These are phyloP conservation scores for Fusarium miscanthi DNA, from an alignment of 2,329 filamentous ascomycete genomes.

Conservation along the genomic window DNA sequence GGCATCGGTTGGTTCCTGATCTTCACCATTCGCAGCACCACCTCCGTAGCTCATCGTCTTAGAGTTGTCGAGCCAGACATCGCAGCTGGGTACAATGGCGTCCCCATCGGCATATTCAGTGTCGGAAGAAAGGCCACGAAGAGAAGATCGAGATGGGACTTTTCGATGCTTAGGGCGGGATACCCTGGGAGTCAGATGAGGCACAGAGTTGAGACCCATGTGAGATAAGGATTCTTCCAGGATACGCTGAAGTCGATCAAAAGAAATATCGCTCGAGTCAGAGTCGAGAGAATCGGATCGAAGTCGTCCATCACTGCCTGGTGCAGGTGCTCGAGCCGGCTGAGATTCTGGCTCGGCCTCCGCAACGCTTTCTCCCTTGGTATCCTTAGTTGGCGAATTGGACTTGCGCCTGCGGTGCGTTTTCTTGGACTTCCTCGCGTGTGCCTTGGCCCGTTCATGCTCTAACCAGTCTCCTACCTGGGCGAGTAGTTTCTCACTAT, in stretches of 20 bases:
- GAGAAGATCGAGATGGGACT: slow-evolving; percentile 48
- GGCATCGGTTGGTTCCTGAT: slow-evolving; percentile 45
- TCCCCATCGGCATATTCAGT: slow-evolving; percentile 89
- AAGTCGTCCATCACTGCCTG: slow-evolving; percentile 38
- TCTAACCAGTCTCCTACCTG: slow-evolving; percentile 88
- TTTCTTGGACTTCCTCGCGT: slow-evolving; percentile 58
- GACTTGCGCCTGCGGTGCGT: slow-evolving; percentile 56
- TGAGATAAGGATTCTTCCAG: slow-evolving; percentile 73
- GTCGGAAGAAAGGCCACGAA: slow-evolving; percentile 75
- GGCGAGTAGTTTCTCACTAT: slow-evolving; percentile 70
- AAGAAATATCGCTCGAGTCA: slow-evolving; percentile 75
- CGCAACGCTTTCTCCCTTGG: slow-evolving; percentile 39
- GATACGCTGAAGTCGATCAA: slow-evolving; percentile 86
- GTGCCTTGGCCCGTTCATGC: slow-evolving; percentile 74
- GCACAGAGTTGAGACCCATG: slow-evolving; percentile 60
- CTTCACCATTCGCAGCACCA: slow-evolving; percentile 55
- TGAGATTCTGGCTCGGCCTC: slow-evolving; percentile 12
- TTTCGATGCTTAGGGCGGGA: slow-evolving; percentile 56
- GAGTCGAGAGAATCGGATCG: slow-evolving; percentile 70
- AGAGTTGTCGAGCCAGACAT: slow-evolving; percentile 87
- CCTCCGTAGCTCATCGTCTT: slow-evolving; percentile 84
- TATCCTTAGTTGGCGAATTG: slow-evolving; percentile 50
- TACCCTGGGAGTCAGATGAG: slow-evolving; percentile 56
- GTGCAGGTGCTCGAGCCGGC: slow-evolving; percentile 36
- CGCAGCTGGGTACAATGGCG: slow-evolving; percentile 83